phyloP scores from a whole-genome alignment of 805 yeast genomes.

The Dipodascus albidus region DNA sequence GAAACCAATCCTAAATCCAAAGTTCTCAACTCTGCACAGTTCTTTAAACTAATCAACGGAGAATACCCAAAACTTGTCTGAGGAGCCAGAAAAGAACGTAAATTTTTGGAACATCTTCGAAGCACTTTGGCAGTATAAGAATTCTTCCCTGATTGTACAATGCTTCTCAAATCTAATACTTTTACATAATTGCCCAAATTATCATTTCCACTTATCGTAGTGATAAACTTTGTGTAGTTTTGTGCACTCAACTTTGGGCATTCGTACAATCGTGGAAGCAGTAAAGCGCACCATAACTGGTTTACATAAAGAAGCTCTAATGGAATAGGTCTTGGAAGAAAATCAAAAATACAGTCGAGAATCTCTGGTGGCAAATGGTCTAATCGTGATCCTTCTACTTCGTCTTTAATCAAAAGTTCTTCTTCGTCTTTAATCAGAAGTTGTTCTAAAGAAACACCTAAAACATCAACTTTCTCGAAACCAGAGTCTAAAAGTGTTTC shows the following conservation, averaged over 20 bases:
- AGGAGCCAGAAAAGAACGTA: slow-evolving; percentile 74
- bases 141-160: slow-evolving; percentile 85
- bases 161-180: slow-evolving; percentile 60
- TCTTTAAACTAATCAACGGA: slow-evolving; percentile 69
- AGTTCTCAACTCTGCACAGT: slow-evolving; percentile 51
- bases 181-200: slow-evolving; percentile 47
- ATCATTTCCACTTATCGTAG: slow-evolving; percentile 41
- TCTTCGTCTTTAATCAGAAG: slow-evolving; percentile 2
- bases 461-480: slow-evolving; percentile 6
- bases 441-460: background rate
- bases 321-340: slow-evolving; percentile 17
- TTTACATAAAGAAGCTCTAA: slow-evolving; percentile 45
- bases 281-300: slow-evolving; percentile 45
- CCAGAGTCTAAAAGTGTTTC: slow-evolving; percentile 5
- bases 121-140: slow-evolving; percentile 77
- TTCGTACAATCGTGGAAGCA: slow-evolving; percentile 54
- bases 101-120: slow-evolving; percentile 56
- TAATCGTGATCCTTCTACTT: slow-evolving; percentile 4
- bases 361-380: slow-evolving; percentile 38
- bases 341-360: slow-evolving; percentile 29
- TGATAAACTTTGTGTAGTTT: slow-evolving; percentile 67
- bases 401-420: background rate
- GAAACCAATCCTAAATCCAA: slow-evolving; percentile 79
- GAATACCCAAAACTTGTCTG: slow-evolving; percentile 91
- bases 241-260: slow-evolving; percentile 51